Percentiles rank a stretch among this genome's conserved stretches.
These are phyloP conservation scores for Tetracladium setigerum DNA, from an alignment of 495 filamentous ascomycete species.

Conservation along the genomic window DNA sequence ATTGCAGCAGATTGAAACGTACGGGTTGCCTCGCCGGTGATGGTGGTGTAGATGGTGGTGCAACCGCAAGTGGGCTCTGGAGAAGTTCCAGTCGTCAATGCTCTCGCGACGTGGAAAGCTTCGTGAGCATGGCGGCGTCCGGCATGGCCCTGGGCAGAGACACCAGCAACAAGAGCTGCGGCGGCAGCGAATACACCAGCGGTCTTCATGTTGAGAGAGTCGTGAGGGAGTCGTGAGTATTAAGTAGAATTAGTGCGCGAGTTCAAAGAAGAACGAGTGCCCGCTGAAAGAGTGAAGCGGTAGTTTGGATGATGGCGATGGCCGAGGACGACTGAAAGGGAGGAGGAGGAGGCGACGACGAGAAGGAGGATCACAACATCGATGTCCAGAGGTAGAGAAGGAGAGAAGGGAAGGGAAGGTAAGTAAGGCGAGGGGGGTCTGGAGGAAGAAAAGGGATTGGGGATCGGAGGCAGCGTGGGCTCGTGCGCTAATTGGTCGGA, in stretches of 20 bases:
- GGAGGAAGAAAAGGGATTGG: constrained; percentile 3
- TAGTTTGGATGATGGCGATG: constrained; percentile 38
- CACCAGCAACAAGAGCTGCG: constrained; percentile 57
- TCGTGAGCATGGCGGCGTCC: constrained; percentile 54
- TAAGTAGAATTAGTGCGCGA: not conserved
- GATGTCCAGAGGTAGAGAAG: constrained; percentile 34
- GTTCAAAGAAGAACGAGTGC: constrained; percentile 55
- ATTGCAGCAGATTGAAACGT: constrained; percentile 25
- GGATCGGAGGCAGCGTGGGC: not conserved
- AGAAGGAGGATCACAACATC: constrained; percentile 38
- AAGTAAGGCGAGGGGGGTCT: constrained; percentile 13
- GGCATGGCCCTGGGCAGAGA: constrained; percentile 50
- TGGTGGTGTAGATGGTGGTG: constrained; percentile 55
- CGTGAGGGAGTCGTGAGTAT: not conserved
- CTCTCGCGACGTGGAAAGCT: constrained; percentile 33
- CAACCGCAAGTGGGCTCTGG: constrained; percentile 50
- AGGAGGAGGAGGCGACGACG: constrained; percentile 39
- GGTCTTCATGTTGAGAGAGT: constrained; percentile 18
- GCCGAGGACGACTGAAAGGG: constrained; percentile 25
- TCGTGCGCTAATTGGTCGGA: not conserved
- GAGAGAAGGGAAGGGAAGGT: constrained; percentile 25
- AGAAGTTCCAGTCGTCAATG: constrained; percentile 28
- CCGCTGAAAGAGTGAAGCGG: constrained; percentile 98
- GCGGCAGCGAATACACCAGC: constrained; percentile 24
- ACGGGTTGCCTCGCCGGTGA: constrained; percentile 43